A percentile compares a stretch with the other conserved stretches of the same genome.
Conservation (phyloP, 768 basidiomycete genomes). For the Lentinus tigrinus region DNA sequence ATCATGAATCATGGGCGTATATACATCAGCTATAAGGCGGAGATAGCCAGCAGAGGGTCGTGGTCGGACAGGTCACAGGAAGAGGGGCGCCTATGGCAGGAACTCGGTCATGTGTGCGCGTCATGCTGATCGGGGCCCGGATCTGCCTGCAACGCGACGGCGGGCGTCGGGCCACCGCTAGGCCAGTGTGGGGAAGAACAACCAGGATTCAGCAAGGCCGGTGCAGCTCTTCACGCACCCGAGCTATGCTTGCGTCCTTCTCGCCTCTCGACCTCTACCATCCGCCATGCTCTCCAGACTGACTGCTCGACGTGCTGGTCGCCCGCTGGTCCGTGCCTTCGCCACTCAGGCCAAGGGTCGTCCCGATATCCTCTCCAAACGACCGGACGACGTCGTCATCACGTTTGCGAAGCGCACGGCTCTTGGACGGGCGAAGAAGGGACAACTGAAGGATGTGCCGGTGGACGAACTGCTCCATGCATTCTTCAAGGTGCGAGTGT, state of each 20-base stretch:
- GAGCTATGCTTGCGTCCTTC: slow-evolving; percentile 1
- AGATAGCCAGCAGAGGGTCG: too few relatives aligned
- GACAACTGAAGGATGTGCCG: slow-evolving; percentile 84
- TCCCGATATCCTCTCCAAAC: slow-evolving; percentile 60
- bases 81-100: background rate
- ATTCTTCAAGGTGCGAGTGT: slow-evolving; percentile 65
- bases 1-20: too few relatives aligned
- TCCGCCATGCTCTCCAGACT: slow-evolving; percentile 21
- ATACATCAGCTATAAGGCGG: too few relatives aligned
- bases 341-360: slow-evolving; percentile 44
- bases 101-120: slow-evolving; percentile 15
- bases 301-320: background rate
- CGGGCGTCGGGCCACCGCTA: background rate
- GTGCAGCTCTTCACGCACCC: background rate
- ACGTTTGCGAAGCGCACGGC: slow-evolving; percentile 89
- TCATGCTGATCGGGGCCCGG: slow-evolving; percentile 15
- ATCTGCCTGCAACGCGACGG: slow-evolving; percentile 2
- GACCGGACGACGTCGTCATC: slow-evolving; percentile 83
- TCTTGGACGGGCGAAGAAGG: slow-evolving; percentile 86
- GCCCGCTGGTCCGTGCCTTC: slow-evolving; percentile 24
- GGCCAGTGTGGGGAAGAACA: slow-evolving; percentile 14
- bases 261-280: background rate
- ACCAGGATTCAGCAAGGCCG: slow-evolving; percentile 6
- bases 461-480: slow-evolving; percentile 86
- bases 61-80: too few relatives aligned